Conservation (phyloP, 2,329 filamentous ascomycete species). For the Trichoderma sp. region DNA sequence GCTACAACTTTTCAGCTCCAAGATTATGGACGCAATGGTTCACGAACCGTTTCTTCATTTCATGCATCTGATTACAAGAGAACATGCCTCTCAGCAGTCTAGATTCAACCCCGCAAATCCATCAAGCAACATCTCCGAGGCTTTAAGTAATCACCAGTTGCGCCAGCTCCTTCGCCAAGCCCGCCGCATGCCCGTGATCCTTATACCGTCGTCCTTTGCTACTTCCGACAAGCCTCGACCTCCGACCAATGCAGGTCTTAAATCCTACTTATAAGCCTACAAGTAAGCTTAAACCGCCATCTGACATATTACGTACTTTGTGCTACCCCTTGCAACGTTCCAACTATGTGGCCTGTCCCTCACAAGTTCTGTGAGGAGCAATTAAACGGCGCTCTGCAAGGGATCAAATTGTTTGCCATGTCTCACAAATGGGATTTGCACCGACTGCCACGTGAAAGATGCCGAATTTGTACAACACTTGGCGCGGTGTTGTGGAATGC, state of each 20-base stretch:
- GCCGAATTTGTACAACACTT: conserved; percentile 4
- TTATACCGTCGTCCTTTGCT: background rate
- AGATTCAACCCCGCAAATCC: background rate
- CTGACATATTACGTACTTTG: conserved; percentile 15
- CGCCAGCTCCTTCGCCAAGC: background rate
- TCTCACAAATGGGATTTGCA: conserved; percentile 15
- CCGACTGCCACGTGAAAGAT: background rate
- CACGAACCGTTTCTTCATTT: background rate
- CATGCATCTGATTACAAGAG: background rate
- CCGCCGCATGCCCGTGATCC: background rate
- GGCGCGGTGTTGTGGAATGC: conserved; percentile 14
- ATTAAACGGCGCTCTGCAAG: background rate
- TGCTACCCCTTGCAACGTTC: background rate
- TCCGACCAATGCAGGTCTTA: background rate
- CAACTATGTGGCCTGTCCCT: background rate
- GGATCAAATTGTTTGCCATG: background rate
- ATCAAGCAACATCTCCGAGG: background rate
- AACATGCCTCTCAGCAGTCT: background rate
- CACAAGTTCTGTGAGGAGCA: background rate
- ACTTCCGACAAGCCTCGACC: background rate
- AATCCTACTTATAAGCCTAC: background rate
- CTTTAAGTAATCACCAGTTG: background rate
- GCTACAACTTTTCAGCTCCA: background rate
- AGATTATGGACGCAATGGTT: background rate
- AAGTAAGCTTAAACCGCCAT: conserved; percentile 11